Percentiles rank a stretch among this genome's conserved stretches.
phyloP scores from a whole-genome alignment of 2,329 filamentous ascomycete species.

The Monosporascus sp. region DNA sequence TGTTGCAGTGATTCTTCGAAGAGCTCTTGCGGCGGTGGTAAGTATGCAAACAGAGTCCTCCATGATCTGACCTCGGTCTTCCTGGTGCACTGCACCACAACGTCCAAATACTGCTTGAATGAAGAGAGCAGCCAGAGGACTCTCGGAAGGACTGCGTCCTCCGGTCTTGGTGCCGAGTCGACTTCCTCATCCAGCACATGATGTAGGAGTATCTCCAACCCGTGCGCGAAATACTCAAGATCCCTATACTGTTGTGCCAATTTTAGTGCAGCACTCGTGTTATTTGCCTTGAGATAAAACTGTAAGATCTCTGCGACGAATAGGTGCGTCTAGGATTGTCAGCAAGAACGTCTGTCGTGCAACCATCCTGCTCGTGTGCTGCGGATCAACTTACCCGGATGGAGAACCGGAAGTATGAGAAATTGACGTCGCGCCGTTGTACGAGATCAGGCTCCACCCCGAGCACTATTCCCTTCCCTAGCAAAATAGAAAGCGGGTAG shows the following conservation, averaged over 20 bases:
- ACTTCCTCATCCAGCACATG: conserved; percentile 93
- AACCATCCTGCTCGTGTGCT: not conserved
- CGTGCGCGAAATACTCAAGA: conserved; percentile 88
- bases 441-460: conserved; percentile 89
- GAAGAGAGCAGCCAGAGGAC: conserved; percentile 63
- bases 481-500: conserved; percentile 80
- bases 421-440: conserved; percentile 86
- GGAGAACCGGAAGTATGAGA: conserved; percentile 82
- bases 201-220: conserved; percentile 85
- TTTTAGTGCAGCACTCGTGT: conserved; percentile 73
- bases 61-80: conserved; percentile 96
- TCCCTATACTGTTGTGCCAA: conserved; percentile 81
- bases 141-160: conserved; percentile 59
- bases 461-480: conserved; percentile 85
- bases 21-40: conserved; percentile 83
- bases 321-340: conserved; percentile 66
- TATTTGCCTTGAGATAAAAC: conserved; percentile 69
- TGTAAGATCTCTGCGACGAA: conserved; percentile 86
- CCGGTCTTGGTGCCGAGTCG: conserved; percentile 60
- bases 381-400: conserved; percentile 63
- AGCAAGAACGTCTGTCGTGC: conserved; percentile 1
- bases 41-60: conserved; percentile 86
- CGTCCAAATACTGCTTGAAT: conserved; percentile 83
- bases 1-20: conserved; percentile 88
- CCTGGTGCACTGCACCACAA: conserved; percentile 92